Conservation (phyloP, 176 grass and related monocot genomes). For the Cenchrus americanus region DNA sequence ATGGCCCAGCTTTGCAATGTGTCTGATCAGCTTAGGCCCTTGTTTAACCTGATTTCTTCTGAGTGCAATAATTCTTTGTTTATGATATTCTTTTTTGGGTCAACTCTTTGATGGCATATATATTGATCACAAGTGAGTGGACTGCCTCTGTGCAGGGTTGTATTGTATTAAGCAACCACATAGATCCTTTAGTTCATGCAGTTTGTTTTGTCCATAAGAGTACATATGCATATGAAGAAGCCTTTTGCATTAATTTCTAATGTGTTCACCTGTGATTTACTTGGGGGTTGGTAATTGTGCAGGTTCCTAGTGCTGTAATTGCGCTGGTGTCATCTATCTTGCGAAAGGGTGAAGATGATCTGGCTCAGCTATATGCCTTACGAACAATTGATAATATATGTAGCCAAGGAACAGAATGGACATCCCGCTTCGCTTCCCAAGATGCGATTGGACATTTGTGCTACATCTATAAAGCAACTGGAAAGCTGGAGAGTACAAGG, state of each 20-base stretch:
- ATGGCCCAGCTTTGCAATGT: not conserved
- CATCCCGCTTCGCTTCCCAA: constrained; percentile 88
- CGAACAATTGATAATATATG: constrained; percentile 97
- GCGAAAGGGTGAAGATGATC: constrained; percentile 95
- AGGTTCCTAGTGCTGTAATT: constrained; percentile 93
- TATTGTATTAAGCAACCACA: not conserved
- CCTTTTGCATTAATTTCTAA: constrained; percentile 17
- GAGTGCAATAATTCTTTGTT: not conserved
- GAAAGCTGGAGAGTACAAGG: constrained; percentile 90
- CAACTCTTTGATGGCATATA: not conserved
- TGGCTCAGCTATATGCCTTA: constrained; percentile 92
- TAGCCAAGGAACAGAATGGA: constrained; percentile 91
- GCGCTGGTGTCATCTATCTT: constrained; percentile 90
- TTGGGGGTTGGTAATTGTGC: constrained; percentile 38
- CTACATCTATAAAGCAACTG: constrained; percentile 92
- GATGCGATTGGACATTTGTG: constrained; percentile 84
- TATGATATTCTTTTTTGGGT: not conserved
- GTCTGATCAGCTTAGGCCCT: not conserved
- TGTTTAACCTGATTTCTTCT: not conserved
- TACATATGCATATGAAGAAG: constrained; percentile 18
- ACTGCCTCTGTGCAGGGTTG: not conserved
- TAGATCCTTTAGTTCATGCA: constrained; percentile 2
- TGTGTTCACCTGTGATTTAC: constrained; percentile 30
- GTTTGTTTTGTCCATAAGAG: constrained; percentile 10
- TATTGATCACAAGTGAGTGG: not conserved